Evolutionary conservation across 495 filamentous ascomycete species (phyloP), one percentile per base, ranked within the genome.

Genomic region (Penicillium egyptiacum): DNA sequence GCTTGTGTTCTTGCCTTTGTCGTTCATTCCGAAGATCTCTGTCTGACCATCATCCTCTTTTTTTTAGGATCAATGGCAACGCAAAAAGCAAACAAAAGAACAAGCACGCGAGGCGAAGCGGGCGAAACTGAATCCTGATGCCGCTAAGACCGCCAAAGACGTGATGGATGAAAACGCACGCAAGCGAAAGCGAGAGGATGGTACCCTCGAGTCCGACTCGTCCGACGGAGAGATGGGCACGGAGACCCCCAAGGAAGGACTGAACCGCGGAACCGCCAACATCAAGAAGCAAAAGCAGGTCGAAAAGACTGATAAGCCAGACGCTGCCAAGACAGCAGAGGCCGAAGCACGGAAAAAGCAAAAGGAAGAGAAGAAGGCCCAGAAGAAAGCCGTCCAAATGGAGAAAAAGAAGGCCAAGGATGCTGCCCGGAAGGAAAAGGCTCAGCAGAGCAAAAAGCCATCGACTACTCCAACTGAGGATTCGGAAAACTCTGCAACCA

Each of bases 61-160:
- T n/a, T 30, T 61, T 26, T 70, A 92, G 87, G 82, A 89, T 56
- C 90, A 93, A 84, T 92, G 89, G 89, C 81, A 85, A 73, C 85
- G 84, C 69, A 91, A 90, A 71, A 94, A 93, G 71, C 89, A 92
- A 73, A 89, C 88, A 46, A 94, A 93, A 71, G 88, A 88, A 64
- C 81, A 93, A 70, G 87, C 87, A 53, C 86, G 83, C 46, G 83
- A 85, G 46, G 89, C 90, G 8, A 87, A 87, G 71, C 75, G 80
- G 70, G 91, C 89, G 39, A 96, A 95, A 73, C 81, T 96, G 14
- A 88, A 96, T 54, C 91, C 92, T 28, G 90, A 92, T 54, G 86
- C 86, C 56, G 84, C 83, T 40, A 87, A 88, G 69, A 89, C 81
- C 54, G 89, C 87, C 47, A 91, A 93, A 70, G 91, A 96, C 63